Evolutionary conservation across 225 moss, liverwort and hornwort species (phyloP), one percentile per base, ranked within the genome.

Genomic region (Neckera pumila): DNA sequence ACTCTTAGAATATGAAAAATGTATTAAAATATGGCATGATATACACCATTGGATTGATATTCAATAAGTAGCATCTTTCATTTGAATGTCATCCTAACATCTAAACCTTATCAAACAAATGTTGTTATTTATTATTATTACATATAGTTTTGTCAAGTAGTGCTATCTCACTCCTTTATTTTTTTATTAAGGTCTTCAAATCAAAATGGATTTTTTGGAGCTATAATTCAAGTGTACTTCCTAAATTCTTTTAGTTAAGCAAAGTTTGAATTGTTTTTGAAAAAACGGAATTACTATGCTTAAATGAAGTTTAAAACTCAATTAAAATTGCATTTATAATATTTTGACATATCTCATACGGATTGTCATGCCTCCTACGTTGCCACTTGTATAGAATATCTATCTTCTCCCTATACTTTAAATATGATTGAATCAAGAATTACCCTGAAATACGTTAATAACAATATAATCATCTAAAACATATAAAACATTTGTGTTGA

Each of bases 191-290:
- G 66, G 20, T 11, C 36, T 66, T 20, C 6, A 66, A 6, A 21
- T 11, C 6, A 66, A 20, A 66, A 5, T 0, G 0, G 0, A 36
- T n/a, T 36, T 66, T 65, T n/a, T 20, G 20, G 11, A 21, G 3
- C 20, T 11, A 20, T 11, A 20, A 66, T 66, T n/a, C n/a, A 66
- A n/a, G 3, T 66, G 6, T 6, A 65, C 18, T 34, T 34, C 10
- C 2, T 20, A 36, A 5, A 36, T 10, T 36, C 19, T 20, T 3
- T 65, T 36, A 65, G 5, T 19, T 65, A 3, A 36, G 18, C 10
- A 9, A 10, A 3, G 1, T 19, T 66, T 66, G 20, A 66, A 36
- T 36, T 19, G 6, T 20, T 65, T 20, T 66, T 10, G 19, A 36
- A 66, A 36, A 33, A 10, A 36, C 36, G 1, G 20, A 1, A 66